Percentiles rank a stretch among this genome's conserved stretches.
These are phyloP conservation scores for Leptographium galeiforme DNA, from an alignment of 2,329 filamentous ascomycete genomes.

Conservation along the genomic window DNA sequence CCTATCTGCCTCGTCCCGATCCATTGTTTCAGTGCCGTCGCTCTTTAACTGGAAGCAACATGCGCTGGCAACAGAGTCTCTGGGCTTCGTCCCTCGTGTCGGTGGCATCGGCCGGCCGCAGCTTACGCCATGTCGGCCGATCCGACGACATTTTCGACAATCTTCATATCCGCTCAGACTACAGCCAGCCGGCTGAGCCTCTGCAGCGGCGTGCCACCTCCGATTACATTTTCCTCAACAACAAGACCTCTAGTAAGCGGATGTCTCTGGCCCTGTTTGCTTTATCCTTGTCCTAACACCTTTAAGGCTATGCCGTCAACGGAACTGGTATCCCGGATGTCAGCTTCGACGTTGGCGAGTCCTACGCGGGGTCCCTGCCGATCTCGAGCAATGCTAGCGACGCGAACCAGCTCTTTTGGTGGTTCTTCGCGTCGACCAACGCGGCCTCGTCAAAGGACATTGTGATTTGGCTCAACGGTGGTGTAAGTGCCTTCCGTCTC, in stretches of 20 bases:
- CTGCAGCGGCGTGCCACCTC: not conserved
- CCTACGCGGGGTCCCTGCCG: constrained; percentile 49
- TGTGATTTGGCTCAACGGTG: constrained; percentile 48
- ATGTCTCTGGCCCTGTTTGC: not conserved
- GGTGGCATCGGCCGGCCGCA: constrained; percentile 6
- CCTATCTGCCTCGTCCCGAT: no score
- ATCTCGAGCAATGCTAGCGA: constrained; percentile 34
- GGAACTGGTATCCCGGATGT: constrained; percentile 54
- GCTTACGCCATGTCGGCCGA: constrained; percentile 8
- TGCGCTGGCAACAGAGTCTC: constrained; percentile 7
- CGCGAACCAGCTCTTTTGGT: constrained; percentile 43
- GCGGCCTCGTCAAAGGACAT: constrained; percentile 40
- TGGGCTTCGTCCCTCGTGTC: constrained; percentile 2
- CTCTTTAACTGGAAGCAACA: not conserved
- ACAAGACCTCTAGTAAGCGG: constrained; percentile 9
- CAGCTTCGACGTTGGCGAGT: constrained; percentile 53
- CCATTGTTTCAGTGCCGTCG: no score
- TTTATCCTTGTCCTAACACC: not conserved
- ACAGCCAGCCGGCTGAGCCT: not conserved
- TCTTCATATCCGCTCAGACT: not conserved
- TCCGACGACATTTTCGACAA: not conserved
- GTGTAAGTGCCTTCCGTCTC: constrained; percentile 17
- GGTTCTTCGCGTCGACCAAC: constrained; percentile 50
- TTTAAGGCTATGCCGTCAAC: constrained; percentile 42
- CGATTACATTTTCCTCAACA: constrained; percentile 7